phyloP scores from a whole-genome alignment of 768 basidiomycete species.

The Mycena rebaudengoi region DNA sequence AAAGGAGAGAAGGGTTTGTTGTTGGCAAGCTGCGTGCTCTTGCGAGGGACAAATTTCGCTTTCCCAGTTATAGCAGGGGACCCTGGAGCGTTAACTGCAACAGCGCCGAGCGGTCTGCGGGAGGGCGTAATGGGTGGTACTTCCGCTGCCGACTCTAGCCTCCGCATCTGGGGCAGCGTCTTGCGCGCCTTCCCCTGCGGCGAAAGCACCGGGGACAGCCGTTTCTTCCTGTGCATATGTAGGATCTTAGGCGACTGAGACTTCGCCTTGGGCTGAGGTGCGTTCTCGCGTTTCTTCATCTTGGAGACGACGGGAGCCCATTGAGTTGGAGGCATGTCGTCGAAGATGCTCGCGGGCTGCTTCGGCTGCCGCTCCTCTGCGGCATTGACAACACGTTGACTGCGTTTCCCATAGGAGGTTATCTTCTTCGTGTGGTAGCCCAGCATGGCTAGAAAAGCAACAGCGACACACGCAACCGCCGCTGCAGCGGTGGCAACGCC shows the following conservation, averaged over 20 bases:
- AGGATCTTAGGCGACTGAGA: constrained; percentile 48
- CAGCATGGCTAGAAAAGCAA: constrained; percentile 52
- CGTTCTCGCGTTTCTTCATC: constrained; percentile 59
- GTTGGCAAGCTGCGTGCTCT: constrained; percentile 39
- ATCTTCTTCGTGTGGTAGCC: constrained; percentile 71
- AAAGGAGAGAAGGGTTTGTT: constrained; percentile 53
- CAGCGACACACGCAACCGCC: constrained; percentile 27
- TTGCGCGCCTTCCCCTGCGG: constrained; percentile 43
- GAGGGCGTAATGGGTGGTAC: constrained; percentile 36
- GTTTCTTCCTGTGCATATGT: constrained; percentile 50
- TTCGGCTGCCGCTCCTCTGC: constrained; percentile 42
- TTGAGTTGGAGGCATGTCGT: constrained; percentile 50
- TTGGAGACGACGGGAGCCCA: constrained; percentile 49
- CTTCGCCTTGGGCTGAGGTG: constrained; percentile 36
- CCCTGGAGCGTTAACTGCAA: constrained; percentile 43
- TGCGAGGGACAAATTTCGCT: constrained; percentile 35
- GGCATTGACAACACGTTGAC: constrained; percentile 64
- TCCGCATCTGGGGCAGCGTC: constrained; percentile 39
- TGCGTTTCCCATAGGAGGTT: constrained; percentile 70
- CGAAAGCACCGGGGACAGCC: constrained; percentile 44
- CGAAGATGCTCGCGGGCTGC: constrained; percentile 48
- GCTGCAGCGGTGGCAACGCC: constrained; percentile 20
- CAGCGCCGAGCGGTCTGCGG: constrained; percentile 18
- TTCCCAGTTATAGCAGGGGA: constrained; percentile 29
- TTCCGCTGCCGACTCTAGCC: constrained; percentile 33